Percentiles rank a stretch among this genome's conserved stretches.
phyloP scores from a whole-genome alignment of 257 asterid genomes.

The Penstemon barbatus region DNA sequence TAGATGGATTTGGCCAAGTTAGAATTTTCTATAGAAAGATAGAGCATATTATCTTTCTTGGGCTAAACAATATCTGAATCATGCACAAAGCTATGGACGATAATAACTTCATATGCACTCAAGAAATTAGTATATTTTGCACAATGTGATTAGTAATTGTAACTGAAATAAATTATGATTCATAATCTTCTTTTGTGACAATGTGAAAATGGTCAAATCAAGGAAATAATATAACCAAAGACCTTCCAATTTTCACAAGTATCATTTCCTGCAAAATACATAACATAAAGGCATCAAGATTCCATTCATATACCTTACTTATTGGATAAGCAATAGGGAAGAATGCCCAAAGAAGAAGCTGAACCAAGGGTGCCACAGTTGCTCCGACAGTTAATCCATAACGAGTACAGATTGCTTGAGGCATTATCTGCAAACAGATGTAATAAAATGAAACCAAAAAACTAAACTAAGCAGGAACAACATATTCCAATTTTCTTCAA shows the following conservation, averaged over 20 bases:
- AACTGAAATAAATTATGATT: neutral
- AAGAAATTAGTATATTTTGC: neutral
- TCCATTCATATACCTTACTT: constrained; percentile 67
- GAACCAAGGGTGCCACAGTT: constrained; percentile 82
- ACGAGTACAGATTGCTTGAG: constrained; percentile 98
- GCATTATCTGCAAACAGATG: constrained; percentile 67
- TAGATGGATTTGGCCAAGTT: no score
- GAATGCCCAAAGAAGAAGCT: constrained; percentile 85
- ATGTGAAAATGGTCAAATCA: constrained; percentile 4
- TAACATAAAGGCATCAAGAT: constrained; percentile 4
- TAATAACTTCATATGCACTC: neutral
- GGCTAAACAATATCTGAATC: constrained; percentile 9
- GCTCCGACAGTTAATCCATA: constrained; percentile 95
- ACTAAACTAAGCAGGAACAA: constrained; percentile 12
- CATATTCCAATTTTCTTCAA: constrained; percentile 4
- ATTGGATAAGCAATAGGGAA: constrained; percentile 92
- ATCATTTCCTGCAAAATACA: neutral
- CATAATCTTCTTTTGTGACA: constrained; percentile 13
- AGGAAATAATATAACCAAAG: neutral
- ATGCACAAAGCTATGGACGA: constrained; percentile 4
- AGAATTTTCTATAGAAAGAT: neutral
- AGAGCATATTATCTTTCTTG: neutral
- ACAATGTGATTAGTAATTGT: neutral
- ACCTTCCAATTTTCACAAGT: neutral
- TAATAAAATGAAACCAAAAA: constrained; percentile 6